Evolutionary conservation across 2,329 filamentous ascomycete genomes (phyloP).

Genomic region (Macroventuria anomochaeta): DNA sequence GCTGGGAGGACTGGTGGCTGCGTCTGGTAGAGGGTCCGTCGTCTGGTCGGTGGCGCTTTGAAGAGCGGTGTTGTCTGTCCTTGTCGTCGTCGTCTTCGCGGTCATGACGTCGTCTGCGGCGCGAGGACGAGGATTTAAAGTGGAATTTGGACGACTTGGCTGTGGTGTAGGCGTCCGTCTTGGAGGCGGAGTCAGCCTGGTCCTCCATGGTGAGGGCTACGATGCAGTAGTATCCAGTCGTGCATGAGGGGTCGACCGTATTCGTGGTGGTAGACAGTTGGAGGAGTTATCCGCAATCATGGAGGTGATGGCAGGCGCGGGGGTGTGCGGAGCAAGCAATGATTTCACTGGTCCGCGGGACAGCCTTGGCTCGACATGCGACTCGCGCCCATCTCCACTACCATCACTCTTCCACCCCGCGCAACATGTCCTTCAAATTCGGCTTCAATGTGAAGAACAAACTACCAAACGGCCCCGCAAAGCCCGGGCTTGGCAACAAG

Average conservation of each 20-base stretch:
- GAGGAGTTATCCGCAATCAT: neutral
- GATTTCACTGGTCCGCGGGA: constrained; percentile 36
- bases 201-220: constrained; percentile 37
- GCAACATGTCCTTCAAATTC: constrained; percentile 55
- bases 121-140: constrained; percentile 46
- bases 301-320: constrained; percentile 20
- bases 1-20: constrained; percentile 23
- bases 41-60: constrained; percentile 26
- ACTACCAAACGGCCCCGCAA: constrained; percentile 26
- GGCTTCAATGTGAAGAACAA: constrained; percentile 70
- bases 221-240: constrained; percentile 14
- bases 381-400: neutral
- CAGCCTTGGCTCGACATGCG: constrained; percentile 28
- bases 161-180: constrained; percentile 31
- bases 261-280: neutral
- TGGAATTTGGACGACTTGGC: constrained; percentile 47
- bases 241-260: constrained; percentile 23
- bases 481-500: constrained; percentile 36
- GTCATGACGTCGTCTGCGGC: constrained; percentile 28
- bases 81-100: constrained; percentile 18
- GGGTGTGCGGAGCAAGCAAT: constrained; percentile 33
- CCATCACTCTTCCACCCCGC: constrained; percentile 11
- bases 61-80: constrained; percentile 5
- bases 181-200: constrained; percentile 29
- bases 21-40: constrained; percentile 3